Percentiles rank a stretch among this genome's conserved stretches.
phyloP scores from a whole-genome alignment of 495 filamentous ascomycete species.

The Geopyxis carbonaria region DNA sequence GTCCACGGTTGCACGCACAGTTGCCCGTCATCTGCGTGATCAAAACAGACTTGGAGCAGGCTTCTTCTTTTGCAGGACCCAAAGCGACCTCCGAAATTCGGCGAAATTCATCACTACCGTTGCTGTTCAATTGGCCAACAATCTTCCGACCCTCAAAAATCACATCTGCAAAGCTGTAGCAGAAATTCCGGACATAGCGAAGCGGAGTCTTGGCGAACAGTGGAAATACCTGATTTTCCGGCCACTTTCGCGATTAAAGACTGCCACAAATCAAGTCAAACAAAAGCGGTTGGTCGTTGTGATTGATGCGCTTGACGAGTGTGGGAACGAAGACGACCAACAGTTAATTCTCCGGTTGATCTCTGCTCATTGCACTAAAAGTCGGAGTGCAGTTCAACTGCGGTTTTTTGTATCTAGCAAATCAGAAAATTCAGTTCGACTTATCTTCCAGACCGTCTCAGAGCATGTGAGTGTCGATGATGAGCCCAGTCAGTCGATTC shows the following conservation, averaged over 20 bases:
- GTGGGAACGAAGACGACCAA: slow-evolving; percentile 19
- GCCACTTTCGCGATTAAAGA: slow-evolving; percentile 4
- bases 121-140: slow-evolving; percentile 10
- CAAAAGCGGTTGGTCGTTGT: slow-evolving; percentile 14
- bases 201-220: slow-evolving; percentile 6
- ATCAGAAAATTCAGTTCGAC: slow-evolving; percentile 24
- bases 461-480: slow-evolving; percentile 14
- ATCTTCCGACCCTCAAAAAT: slow-evolving; percentile 1
- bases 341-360: slow-evolving; percentile 21
- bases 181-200: slow-evolving; percentile 5
- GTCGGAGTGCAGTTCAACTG: slow-evolving; percentile 11
- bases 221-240: slow-evolving; percentile 14
- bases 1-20: slow-evolving; percentile 24
- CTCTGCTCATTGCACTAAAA: slow-evolving; percentile 12
- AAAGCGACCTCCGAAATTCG: slow-evolving; percentile 15
- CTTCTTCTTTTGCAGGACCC: slow-evolving; percentile 9
- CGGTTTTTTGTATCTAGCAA: slow-evolving; percentile 28
- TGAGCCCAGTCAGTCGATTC: slow-evolving; percentile 1
- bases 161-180: slow-evolving; percentile 9
- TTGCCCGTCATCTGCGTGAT: slow-evolving; percentile 1
- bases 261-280: neutral
- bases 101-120: slow-evolving; percentile 15
- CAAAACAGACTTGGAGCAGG: slow-evolving; percentile 9
- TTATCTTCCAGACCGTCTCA: slow-evolving; percentile 12
- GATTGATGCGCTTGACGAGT: slow-evolving; percentile 27